These are phyloP conservation scores for Corymbia maculata DNA, from an alignment of 345 rosid genomes.

Conservation along the genomic window DNA sequence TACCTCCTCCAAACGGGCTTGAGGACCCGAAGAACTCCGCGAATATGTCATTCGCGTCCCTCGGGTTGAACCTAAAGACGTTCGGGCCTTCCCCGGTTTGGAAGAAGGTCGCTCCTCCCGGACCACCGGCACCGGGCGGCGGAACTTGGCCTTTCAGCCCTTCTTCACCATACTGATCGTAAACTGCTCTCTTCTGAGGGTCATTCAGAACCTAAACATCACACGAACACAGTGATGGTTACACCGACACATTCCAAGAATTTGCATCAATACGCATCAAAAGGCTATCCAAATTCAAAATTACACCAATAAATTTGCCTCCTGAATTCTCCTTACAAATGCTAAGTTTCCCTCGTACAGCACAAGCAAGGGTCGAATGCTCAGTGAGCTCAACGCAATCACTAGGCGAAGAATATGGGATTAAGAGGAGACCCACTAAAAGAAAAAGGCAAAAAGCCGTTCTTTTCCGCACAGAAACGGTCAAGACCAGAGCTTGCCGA, in stretches of 20 bases:
- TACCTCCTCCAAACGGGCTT: constrained; percentile 45
- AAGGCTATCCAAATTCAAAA: not conserved
- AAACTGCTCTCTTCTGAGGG: constrained; percentile 67
- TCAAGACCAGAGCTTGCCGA: not conserved
- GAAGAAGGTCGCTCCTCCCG: constrained; percentile 64
- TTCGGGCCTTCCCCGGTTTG: constrained; percentile 59
- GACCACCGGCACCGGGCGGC: constrained; percentile 54
- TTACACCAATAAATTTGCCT: not conserved
- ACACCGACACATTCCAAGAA: not conserved
- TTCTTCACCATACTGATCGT: constrained; percentile 83
- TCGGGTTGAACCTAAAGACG: constrained; percentile 51
- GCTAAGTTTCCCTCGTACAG: not conserved
- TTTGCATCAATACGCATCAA: not conserved
- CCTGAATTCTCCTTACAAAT: not conserved
- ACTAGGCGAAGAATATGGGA: not conserved
- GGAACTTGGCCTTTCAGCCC: constrained; percentile 74
- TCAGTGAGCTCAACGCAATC: not conserved
- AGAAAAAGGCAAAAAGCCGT: not conserved
- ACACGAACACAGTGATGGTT: not conserved
- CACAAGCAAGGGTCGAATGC: not conserved
- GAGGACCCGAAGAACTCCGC: constrained; percentile 60
- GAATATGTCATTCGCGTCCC: constrained; percentile 68
- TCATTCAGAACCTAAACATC: constrained; percentile 64
- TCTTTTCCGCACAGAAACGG: not conserved
- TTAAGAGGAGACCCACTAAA: not conserved